Percentiles rank a stretch among this genome's conserved stretches.
These are phyloP conservation scores for Apiospora hydei DNA, from an alignment of 2,329 filamentous ascomycete genomes.

Conservation along the genomic window DNA sequence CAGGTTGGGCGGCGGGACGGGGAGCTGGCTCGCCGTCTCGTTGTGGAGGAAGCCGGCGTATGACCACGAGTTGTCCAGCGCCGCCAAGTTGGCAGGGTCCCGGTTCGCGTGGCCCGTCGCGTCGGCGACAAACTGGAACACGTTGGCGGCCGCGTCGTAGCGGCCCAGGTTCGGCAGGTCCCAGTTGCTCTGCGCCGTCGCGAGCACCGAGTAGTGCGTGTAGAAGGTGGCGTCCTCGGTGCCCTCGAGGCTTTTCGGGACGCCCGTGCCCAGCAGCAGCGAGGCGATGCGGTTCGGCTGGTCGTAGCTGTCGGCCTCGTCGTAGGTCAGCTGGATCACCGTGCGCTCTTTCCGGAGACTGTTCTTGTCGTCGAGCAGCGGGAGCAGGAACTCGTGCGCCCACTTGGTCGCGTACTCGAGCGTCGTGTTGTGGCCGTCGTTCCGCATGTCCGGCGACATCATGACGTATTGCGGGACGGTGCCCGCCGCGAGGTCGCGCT, in stretches of 20 bases:
- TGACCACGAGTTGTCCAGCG: constrained; percentile 49
- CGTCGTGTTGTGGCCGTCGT: constrained; percentile 75
- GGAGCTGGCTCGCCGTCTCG: constrained; percentile 39
- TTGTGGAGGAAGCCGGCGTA: constrained; percentile 51
- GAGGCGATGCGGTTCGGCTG: constrained; percentile 73
- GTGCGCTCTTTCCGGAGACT: constrained; percentile 72
- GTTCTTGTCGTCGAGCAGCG: constrained; percentile 58
- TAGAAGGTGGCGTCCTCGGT: constrained; percentile 75
- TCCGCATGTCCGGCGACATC: constrained; percentile 69
- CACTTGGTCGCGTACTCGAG: constrained; percentile 74
- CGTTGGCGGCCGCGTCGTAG: constrained; percentile 51
- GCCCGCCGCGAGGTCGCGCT: constrained; percentile 61
- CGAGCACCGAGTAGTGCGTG: constrained; percentile 59
- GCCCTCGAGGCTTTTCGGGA: constrained; percentile 68
- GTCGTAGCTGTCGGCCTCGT: constrained; percentile 76
- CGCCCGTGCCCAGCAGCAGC: constrained; percentile 75
- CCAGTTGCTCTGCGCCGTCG: constrained; percentile 74
- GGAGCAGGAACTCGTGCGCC: constrained; percentile 71
- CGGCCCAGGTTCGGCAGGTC: constrained; percentile 55
- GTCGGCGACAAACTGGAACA: constrained; percentile 65
- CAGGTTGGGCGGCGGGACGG: constrained; percentile 51
- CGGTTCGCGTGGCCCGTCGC: constrained; percentile 61
- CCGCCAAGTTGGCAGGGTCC: constrained; percentile 45
- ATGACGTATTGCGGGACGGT: constrained; percentile 71
- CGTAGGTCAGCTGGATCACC: constrained; percentile 78